Conservation (phyloP, 2,329 filamentous ascomycete genomes). For the Mycosphaerelloides madeirae region DNA sequence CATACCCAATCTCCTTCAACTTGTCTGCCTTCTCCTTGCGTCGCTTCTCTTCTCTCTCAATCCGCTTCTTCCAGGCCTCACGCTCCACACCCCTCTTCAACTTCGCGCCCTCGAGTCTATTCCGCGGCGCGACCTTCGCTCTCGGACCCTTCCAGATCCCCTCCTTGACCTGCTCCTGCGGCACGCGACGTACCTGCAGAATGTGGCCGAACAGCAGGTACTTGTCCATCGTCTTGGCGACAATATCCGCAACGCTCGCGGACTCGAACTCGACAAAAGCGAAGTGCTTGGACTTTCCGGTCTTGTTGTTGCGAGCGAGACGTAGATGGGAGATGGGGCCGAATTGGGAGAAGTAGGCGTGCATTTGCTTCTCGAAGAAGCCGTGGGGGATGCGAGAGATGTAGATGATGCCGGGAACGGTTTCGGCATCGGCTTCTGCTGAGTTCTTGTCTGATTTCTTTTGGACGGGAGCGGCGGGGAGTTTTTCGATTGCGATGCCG, state of each 20-base stretch:
- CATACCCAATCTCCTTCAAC: slow-evolving; percentile 76
- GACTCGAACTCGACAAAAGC: slow-evolving; percentile 86
- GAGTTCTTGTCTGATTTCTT: slow-evolving; percentile 46
- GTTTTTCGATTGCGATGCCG: slow-evolving; percentile 35
- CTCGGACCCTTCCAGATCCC: slow-evolving; percentile 73
- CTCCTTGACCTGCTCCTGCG: slow-evolving; percentile 70
- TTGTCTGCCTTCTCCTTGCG: slow-evolving; percentile 66
- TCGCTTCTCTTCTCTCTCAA: slow-evolving; percentile 67
- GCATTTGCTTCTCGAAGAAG: slow-evolving; percentile 97
- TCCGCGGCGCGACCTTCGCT: slow-evolving; percentile 79
- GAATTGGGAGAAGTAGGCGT: slow-evolving; percentile 89
- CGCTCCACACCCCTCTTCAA: slow-evolving; percentile 69
- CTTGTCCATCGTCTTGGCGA: slow-evolving; percentile 94
- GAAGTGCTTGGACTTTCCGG: slow-evolving; percentile 86
- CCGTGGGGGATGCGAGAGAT: slow-evolving; percentile 86
- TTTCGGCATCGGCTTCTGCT: slow-evolving; percentile 42
- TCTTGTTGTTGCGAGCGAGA: slow-evolving; percentile 86
- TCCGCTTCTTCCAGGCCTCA: slow-evolving; percentile 71
- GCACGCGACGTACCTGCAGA: slow-evolving; percentile 77
- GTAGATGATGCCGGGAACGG: slow-evolving; percentile 75
- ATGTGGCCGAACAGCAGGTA: slow-evolving; percentile 95
- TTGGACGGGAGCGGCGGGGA: slow-evolving; percentile 33
- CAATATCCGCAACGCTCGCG: slow-evolving; percentile 78
- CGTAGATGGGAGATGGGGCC: slow-evolving; percentile 73
- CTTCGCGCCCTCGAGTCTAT: slow-evolving; percentile 73